Base-by-base conservation (phyloP, 169 alveolate species). In the Plasmodium vinckei region DNA sequence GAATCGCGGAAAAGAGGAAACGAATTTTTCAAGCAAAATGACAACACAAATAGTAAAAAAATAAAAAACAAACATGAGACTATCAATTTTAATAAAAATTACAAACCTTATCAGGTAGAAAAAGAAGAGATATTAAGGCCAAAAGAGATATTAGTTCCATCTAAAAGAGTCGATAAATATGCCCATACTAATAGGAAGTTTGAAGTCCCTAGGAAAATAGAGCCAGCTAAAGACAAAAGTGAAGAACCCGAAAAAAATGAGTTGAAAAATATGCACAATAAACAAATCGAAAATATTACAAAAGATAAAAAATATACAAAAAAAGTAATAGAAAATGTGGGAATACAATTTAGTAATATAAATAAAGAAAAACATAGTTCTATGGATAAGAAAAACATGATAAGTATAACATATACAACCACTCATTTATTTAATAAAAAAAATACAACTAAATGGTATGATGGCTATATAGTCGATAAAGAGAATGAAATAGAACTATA, bases 381-480 rank as follows among this genome's bases (percentile, higher is more conserved):
- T 1, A 13, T 17, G 25, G 68, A 21, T 15, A 10, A n/a, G 68
- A 9, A 69, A 12, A 13, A 27, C 27, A 7, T 44, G 9, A 21
- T 63, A 23, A 64, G 25, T 47, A 39, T 77, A n/a, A 61, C 75
- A 12, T 77, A 77, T 56, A 77, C 88, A 13, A 23, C 23, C 53
- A 49, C 13, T 25, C 51, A 64, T 23, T 49, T 56, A 19, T 77
- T 77, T 64, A 49, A 64, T 39, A 72, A 2, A 5, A 77, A 77
- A 33, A 77, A 77, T 25, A 77, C 63, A 3, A 57, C 65, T 10
- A 77, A 77, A 39, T 77, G 88, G 88, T 51, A 21, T 63, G 88
- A 77, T 63, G 88, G 88, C 25, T 77, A 49, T 59, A 44, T 77
- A 19, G 33, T 63, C 1, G 21, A 77, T 17, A 63, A 23, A 21